phyloP scores from a whole-genome alignment of 1,284 basidiomycete species.

The Sparassis latifolia region DNA sequence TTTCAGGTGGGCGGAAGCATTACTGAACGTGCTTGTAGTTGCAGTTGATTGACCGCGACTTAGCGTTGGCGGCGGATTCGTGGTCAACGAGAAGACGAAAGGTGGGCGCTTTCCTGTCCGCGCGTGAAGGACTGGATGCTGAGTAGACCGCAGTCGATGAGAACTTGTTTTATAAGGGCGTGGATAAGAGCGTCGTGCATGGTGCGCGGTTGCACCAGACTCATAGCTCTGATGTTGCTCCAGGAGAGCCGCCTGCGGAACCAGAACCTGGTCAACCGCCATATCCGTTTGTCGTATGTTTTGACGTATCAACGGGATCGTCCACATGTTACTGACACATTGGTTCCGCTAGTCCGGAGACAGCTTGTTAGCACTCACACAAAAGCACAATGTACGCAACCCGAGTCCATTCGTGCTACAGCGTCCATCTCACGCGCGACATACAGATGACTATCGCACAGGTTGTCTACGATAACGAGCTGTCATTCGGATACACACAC shows the following conservation, averaged over 20 bases:
- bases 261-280: constrained; percentile 51
- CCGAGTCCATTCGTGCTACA: background rate
- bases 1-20: constrained; percentile 47
- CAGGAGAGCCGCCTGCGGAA: constrained; percentile 16
- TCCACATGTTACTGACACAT: background rate
- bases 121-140: background rate
- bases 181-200: constrained; percentile 78
- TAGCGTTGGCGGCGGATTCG: constrained; percentile 87
- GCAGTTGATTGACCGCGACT: constrained; percentile 1
- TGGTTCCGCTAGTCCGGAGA: constrained; percentile 51
- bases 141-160: constrained; percentile 60
- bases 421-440: constrained; percentile 4
- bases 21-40: background rate
- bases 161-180: constrained; percentile 94
- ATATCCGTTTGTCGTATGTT: constrained; percentile 60
- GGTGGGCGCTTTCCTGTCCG: constrained; percentile 29
- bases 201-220: constrained; percentile 72
- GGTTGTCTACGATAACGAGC: constrained; percentile 94
- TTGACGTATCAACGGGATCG: background rate
- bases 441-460: constrained; percentile 85
- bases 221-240: constrained; percentile 40
- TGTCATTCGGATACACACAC: constrained; percentile 68
- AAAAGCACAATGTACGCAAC: constrained; percentile 71
- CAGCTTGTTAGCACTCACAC: constrained; percentile 70
- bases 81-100: constrained; percentile 86